These are phyloP conservation scores for Melastoma candidum DNA, from an alignment of 441 rosid genomes.

Conservation along the genomic window DNA sequence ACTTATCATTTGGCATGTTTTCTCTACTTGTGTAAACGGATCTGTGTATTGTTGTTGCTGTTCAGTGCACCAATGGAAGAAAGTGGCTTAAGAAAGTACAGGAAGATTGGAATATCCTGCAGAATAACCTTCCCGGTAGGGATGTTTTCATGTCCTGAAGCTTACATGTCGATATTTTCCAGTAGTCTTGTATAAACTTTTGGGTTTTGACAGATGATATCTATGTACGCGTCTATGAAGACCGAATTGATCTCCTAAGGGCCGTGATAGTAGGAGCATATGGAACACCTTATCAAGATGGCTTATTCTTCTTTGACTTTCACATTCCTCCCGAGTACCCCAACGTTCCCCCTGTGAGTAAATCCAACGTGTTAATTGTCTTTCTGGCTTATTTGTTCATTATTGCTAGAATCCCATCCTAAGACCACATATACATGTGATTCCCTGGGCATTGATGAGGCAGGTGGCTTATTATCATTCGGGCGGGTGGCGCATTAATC, in stretches of 20 bases:
- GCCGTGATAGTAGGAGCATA: conserved; percentile 90
- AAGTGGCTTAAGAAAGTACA: conserved; percentile 91
- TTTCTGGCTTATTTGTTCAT: not conserved
- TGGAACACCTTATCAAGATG: conserved; percentile 99
- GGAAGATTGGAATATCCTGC: conserved; percentile 97
- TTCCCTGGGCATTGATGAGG: conserved; percentile 8
- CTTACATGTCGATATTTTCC: too few species aligned
- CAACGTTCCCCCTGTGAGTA: conserved; percentile 74
- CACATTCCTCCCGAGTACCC: conserved; percentile 93
- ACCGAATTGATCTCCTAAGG: conserved; percentile 92
- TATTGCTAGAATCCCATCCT: conserved; percentile 4
- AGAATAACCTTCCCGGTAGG: conserved; percentile 95
- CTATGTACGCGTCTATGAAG: conserved; percentile 86
- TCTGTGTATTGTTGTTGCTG: not conserved
- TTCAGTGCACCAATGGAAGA: conserved; percentile 69
- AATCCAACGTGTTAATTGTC: not conserved
- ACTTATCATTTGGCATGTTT: too few species aligned
- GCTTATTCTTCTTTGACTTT: conserved; percentile 95
- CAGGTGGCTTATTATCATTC: conserved; percentile 94
- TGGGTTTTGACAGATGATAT: conserved; percentile 59
- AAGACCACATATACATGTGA: too few species aligned
- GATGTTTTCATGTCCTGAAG: not conserved
- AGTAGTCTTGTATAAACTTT: conserved; percentile 6
- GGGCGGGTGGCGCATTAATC: conserved; percentile 97
- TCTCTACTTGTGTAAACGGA: too few species aligned